Base-by-base conservation (phyloP, 2,329 filamentous ascomycete genomes). In the Thielaviopsis ethacetica region DNA sequence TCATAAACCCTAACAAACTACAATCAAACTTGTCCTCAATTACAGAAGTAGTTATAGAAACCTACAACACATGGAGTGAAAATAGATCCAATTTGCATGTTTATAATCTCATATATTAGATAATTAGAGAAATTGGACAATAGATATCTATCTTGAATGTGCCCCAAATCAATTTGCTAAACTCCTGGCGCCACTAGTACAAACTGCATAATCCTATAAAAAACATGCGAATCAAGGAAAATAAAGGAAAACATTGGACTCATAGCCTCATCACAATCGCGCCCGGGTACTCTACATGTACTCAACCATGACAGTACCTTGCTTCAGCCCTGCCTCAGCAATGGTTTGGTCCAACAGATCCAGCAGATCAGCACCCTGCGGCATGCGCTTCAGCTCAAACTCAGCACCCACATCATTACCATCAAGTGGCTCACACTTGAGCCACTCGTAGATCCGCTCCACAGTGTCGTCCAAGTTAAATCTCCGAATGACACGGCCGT, bases 241-340 rank as follows among this genome's bases (percentile, higher is more conserved):
- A 44, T 15, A 44, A 44, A 44, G 10, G 15, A 44, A 44, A 44
- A n/a, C 38, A 44, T 17, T 44, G 7, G 38, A 44, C 38, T 44
- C 38, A 44, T 44, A 44, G 17, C 38, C 13, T 44, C 38, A 44
- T 44, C 15, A 44, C 15, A n/a, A 44, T n/a, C 13, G 7, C n/a
- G 15, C 38, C 17, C 15, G 13, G 17, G 50, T 64, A 73, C 30
- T 80, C 76, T 88, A 84, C 60, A 87, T 71, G 67, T 90, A 94
- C 70, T 96, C 93, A 64, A 98, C 85, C 88, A 96, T 96, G 7
- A 98, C 85, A 0, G 90, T 95, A 3, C 86, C 90, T 67, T 94
- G 91, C 75, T 93, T 95, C 65, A 98, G 71, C 0, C 91, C 89
- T 0, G 86, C 88, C 67, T 89, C 85, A 64, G 82, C 82, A 62